phyloP scores from a whole-genome alignment of 768 basidiomycete genomes.

The Boletus pseudopeckii region DNA sequence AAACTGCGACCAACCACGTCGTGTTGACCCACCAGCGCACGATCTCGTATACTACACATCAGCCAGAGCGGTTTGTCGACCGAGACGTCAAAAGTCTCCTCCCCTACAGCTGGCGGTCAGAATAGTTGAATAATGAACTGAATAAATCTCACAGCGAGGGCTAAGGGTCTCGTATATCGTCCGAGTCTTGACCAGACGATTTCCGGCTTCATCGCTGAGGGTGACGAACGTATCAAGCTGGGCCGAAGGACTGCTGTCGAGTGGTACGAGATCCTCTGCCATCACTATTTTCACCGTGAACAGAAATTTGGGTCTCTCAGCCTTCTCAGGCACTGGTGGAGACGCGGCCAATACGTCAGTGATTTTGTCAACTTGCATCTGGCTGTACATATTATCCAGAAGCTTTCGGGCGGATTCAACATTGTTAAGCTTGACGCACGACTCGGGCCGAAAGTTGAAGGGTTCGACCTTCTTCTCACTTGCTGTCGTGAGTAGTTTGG shows the following conservation, averaged over 20 bases:
- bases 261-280: slow-evolving; percentile 81
- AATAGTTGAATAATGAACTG: neutral
- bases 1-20: slow-evolving; percentile 90
- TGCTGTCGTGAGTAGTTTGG: slow-evolving; percentile 66
- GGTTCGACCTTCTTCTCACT: slow-evolving; percentile 92
- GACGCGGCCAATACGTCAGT: slow-evolving; percentile 55
- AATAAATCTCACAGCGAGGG: slow-evolving; percentile 73
- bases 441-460: slow-evolving; percentile 91
- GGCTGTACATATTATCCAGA: slow-evolving; percentile 91
- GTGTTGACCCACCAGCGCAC: slow-evolving; percentile 88
- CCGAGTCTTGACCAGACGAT: slow-evolving; percentile 88
- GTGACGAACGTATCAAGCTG: slow-evolving; percentile 91
- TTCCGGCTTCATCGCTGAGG: slow-evolving; percentile 87
- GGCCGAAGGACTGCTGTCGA: slow-evolving; percentile 74
- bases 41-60: slow-evolving; percentile 91
- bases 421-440: slow-evolving; percentile 97
- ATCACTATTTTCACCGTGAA: slow-evolving; percentile 93
- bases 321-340: slow-evolving; percentile 73
- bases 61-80: slow-evolving; percentile 95
- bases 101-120: slow-evolving; percentile 57
- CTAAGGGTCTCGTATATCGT: slow-evolving; percentile 89
- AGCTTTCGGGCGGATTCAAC: slow-evolving; percentile 87
- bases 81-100: slow-evolving; percentile 94
- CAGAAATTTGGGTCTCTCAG: slow-evolving; percentile 65
- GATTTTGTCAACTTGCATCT: slow-evolving; percentile 86